Base-by-base conservation (phyloP, 192 early-diverging fungal species). In the Coemansia guatemalensis region DNA sequence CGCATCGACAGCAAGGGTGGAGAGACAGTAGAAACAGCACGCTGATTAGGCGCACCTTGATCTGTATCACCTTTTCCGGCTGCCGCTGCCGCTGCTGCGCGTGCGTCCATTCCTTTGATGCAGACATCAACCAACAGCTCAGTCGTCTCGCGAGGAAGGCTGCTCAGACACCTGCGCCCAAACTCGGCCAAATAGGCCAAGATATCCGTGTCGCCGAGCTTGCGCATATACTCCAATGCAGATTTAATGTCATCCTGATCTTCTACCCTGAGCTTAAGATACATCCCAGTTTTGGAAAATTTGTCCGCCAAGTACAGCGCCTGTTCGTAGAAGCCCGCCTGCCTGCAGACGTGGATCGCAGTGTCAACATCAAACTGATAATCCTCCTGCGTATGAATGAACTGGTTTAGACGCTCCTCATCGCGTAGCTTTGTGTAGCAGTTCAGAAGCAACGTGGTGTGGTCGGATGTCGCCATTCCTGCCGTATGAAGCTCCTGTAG, bases 381-480 rank as follows among this genome's bases (percentile, higher is more conserved):
- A 53, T 93, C 88, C 20, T 79, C 86, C 65, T 90, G 88, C 11
- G 86, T 88, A 75, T 87, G 71, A 27, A 99, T 91, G 68, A 99
- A 97, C 71, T 86, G 85, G 74, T 95, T 89, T 5, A 99, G 71
- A n/a, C 88, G 64, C 51, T 85, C 84, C 18, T 92, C 88, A 74
- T 94, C 94, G 59, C 92, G 90, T 25, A 96, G 82, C 74, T 97
- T 96, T 7, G 95, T 94, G 73, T 99, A 99, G 83, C 97, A 99
- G 72, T 97, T 97, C 14, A 99, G 82, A 48, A 99, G 78, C 62
- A 97, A 76, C 1, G 97, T 99, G 0, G 97, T 99, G 72, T 99
- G 97, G 67, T 99, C 95, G 2, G 89, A 83, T 48, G 93, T 96
- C 18, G 95, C 97, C 27, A 97, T 83, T 8, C 88, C 85, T 5